phyloP scores from a whole-genome alignment of 2,329 filamentous ascomycete genomes.

The Cadophora sp. region DNA sequence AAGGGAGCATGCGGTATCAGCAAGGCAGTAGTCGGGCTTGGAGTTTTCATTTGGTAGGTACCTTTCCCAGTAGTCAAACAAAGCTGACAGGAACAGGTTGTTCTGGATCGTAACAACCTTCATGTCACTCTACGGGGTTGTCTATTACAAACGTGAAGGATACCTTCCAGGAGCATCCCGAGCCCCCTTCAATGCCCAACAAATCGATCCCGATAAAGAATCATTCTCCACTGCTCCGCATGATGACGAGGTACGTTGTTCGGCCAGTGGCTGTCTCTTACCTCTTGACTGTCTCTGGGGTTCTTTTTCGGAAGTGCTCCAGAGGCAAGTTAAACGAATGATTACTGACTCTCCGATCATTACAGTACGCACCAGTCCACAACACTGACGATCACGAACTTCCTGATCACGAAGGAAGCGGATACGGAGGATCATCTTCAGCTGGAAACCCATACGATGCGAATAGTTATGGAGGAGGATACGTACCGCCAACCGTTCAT shows the following conservation, averaged over 20 bases:
- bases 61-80: conserved; percentile 15
- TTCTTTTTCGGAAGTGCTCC: too few species aligned
- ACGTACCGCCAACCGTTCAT: conserved; percentile 47
- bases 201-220: conserved; percentile 73
- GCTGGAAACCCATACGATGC: conserved; percentile 30
- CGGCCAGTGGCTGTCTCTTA: too few species aligned
- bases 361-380: conserved; percentile 67
- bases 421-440: conserved; percentile 17
- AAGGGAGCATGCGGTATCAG: conserved; percentile 63
- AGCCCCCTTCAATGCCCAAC: conserved; percentile 45
- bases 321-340: too few species aligned
- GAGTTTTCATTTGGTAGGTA: conserved; percentile 67
- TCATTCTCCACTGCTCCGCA: conserved; percentile 73
- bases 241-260: too few species aligned
- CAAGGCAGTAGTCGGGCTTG: conserved; percentile 67
- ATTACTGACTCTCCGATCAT: too few species aligned
- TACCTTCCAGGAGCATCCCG: conserved; percentile 58
- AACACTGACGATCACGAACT: conserved; percentile 46
- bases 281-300: too few species aligned
- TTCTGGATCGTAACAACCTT: conserved; percentile 60
- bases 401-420: conserved; percentile 30
- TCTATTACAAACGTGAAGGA: conserved; percentile 68
- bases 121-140: conserved; percentile 64
- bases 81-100: conserved; percentile 51
- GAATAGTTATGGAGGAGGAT: conserved; percentile 34